phyloP scores from a whole-genome alignment of 176 grass and related monocot species.

The Oryza rufipogon region DNA sequence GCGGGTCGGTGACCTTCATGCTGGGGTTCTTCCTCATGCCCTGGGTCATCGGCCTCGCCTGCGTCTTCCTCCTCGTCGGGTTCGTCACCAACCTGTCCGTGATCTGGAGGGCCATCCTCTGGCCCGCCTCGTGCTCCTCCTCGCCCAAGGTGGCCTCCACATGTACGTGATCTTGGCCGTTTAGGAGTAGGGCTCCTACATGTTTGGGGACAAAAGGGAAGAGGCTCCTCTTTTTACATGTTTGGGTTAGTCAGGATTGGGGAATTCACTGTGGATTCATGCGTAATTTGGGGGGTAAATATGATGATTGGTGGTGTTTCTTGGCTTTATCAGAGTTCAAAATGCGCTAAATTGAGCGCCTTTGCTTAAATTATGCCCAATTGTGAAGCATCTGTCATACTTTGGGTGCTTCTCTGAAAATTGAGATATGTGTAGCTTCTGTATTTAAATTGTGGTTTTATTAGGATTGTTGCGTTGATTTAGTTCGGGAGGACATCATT shows the following conservation, averaged over 20 bases:
- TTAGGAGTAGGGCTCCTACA: neutral
- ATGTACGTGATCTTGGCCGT: slow-evolving; percentile 49
- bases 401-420: neutral
- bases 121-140: slow-evolving; percentile 15
- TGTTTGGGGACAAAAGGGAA: no score
- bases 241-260: neutral
- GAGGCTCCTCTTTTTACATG: neutral
- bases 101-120: slow-evolving; percentile 68
- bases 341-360: neutral
- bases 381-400: neutral
- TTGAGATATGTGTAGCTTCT: neutral
- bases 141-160: slow-evolving; percentile 42
- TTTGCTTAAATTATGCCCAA: neutral
- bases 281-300: neutral
- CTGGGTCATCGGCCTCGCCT: slow-evolving; percentile 73
- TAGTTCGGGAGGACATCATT: neutral
- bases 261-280: neutral
- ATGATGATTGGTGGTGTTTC: neutral
- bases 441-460: neutral
- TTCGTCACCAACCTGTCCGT: slow-evolving; percentile 73
- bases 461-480: neutral
- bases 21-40: slow-evolving; percentile 96
- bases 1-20: slow-evolving; percentile 85
- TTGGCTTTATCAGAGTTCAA: neutral
- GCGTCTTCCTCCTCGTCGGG: slow-evolving; percentile 77